These are phyloP conservation scores for Cucumis sativus DNA, from an alignment of 306 rosid genomes.

Conservation along the genomic window DNA sequence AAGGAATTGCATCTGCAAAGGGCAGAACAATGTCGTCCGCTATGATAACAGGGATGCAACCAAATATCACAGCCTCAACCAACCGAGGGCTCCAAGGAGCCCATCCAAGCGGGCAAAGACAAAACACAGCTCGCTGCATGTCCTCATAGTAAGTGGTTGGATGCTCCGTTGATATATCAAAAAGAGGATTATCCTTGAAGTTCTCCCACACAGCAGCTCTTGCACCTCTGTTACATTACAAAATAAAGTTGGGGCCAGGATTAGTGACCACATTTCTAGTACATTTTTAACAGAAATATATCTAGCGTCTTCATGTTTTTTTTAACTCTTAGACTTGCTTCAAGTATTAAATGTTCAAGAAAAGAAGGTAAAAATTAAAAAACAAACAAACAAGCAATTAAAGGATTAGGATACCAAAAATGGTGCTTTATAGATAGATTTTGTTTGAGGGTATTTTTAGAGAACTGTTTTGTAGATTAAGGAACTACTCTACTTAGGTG, in stretches of 20 bases:
- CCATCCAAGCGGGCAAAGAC: constrained; percentile 98
- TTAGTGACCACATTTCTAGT: neutral
- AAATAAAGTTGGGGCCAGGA: neutral
- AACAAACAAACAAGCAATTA: neutral
- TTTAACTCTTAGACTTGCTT: too few relatives aligned
- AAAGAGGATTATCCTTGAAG: constrained; percentile 88
- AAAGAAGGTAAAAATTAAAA: neutral
- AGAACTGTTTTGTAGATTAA: neutral
- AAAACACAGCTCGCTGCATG: constrained; percentile 93
- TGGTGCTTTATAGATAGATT: neutral
- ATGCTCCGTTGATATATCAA: constrained; percentile 91
- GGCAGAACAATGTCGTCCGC: constrained; percentile 96
- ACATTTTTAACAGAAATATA: neutral
- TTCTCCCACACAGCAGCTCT: constrained; percentile 99
- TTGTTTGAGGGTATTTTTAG: neutral
- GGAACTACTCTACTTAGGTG: neutral
- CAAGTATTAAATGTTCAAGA: neutral
- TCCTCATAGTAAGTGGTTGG: constrained; percentile 94
- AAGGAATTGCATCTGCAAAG: constrained; percentile 96
- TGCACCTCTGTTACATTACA: constrained; percentile 50
- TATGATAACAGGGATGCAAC: constrained; percentile 94
- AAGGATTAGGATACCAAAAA: neutral
- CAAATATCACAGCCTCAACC: constrained; percentile 93
- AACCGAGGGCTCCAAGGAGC: constrained; percentile 98
- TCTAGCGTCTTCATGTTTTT: neutral